Conservation (phyloP, 106 monocot species). For the Triglochin maritima region DNA sequence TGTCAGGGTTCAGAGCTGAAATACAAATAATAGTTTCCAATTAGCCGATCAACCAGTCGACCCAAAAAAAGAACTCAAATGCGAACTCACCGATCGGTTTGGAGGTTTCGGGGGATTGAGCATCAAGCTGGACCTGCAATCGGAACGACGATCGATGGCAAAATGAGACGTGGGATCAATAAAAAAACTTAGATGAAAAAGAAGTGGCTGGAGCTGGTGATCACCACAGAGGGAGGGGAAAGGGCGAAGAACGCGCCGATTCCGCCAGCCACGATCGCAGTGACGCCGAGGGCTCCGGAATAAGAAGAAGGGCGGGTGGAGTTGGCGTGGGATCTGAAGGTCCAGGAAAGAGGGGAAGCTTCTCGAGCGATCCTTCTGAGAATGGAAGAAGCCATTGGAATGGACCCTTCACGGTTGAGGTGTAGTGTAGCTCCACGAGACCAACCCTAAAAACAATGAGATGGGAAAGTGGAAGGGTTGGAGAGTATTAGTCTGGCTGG, state of each 20-base stretch:
- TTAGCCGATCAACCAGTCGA: neutral
- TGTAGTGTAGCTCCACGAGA: too few relatives aligned
- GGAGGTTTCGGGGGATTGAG: neutral
- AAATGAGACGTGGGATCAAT: neutral
- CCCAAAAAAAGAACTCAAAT: neutral
- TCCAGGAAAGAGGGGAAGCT: neutral
- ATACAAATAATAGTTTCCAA: neutral
- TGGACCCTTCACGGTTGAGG: too few relatives aligned
- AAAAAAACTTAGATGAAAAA: neutral
- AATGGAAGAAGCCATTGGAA: neutral
- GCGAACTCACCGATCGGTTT: neutral
- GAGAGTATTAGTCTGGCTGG: too few relatives aligned
- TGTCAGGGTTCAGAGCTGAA: slow-evolving; percentile 49
- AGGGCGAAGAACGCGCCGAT: neutral
- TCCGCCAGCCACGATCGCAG: neutral
- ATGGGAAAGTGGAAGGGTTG: too few relatives aligned
- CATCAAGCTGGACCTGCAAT: neutral
- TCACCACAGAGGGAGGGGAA: neutral
- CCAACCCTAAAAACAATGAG: too few relatives aligned
- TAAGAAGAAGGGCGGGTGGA: neutral
- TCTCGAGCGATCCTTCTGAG: neutral
- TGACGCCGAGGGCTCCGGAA: neutral
- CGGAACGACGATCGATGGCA: neutral
- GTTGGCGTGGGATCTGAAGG: neutral
- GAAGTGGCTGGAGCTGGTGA: neutral